These are phyloP conservation scores for Termitomyces sp. DNA, from an alignment of 768 basidiomycete species.

Conservation along the genomic window DNA sequence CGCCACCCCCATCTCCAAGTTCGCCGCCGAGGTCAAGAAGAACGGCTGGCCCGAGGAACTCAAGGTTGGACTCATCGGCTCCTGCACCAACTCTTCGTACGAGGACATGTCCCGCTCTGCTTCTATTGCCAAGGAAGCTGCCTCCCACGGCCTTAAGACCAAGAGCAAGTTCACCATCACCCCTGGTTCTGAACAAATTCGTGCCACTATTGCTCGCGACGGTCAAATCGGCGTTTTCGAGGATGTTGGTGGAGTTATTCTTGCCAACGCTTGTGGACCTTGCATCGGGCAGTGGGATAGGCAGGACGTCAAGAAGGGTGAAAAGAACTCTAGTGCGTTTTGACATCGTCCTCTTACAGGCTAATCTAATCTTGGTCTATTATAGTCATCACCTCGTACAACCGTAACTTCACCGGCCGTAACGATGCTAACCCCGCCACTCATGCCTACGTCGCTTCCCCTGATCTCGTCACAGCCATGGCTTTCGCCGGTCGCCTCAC, in stretches of 20 bases:
- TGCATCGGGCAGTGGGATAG: slow-evolving; percentile 99
- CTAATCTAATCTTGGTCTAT: slow-evolving; percentile 9
- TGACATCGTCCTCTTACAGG: not conserved
- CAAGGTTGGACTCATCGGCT: slow-evolving; percentile 96
- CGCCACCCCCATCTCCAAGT: slow-evolving; percentile 96
- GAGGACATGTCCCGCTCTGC: slow-evolving; percentile 99
- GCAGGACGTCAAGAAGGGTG: slow-evolving; percentile 94
- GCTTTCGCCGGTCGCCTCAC: slow-evolving; percentile 90
- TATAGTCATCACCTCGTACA: slow-evolving; percentile 96
- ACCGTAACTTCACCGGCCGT: slow-evolving; percentile 99
- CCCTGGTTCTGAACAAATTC: slow-evolving; percentile 96
- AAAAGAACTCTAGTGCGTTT: slow-evolving; percentile 86
- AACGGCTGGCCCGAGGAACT: slow-evolving; percentile 97
- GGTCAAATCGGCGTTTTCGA: slow-evolving; percentile 90
- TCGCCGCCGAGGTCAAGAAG: slow-evolving; percentile 85
- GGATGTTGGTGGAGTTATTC: slow-evolving; percentile 83
- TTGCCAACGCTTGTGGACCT: slow-evolving; percentile 98
- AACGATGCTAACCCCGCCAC: slow-evolving; percentile 99
- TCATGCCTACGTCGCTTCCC: slow-evolving; percentile 93
- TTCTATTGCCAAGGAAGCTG: slow-evolving; percentile 87
- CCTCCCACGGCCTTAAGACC: slow-evolving; percentile 78
- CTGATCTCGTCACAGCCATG: slow-evolving; percentile 95
- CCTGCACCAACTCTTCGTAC: slow-evolving; percentile 99
- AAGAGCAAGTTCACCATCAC: slow-evolving; percentile 98
- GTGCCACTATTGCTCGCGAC: slow-evolving; percentile 96